Percentiles rank a stretch among this genome's conserved stretches.
Conservation (phyloP, 192 early-diverging fungal species). For the Coemansia sp. region DNA sequence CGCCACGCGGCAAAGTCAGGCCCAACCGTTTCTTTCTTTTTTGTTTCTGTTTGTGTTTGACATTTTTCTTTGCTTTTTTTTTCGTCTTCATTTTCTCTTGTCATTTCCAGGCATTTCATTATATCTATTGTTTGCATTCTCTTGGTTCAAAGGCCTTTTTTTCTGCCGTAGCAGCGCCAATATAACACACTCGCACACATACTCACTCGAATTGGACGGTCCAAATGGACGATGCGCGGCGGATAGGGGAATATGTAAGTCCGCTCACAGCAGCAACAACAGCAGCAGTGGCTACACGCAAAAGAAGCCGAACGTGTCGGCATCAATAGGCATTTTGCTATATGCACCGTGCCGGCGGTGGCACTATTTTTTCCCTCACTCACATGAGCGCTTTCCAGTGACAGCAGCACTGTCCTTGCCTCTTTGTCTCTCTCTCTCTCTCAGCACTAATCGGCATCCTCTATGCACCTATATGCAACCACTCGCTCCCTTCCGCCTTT, state of each 20-base stretch:
- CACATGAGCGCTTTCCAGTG: background rate
- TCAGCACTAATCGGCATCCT: slow-evolving; percentile 1
- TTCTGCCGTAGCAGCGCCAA: background rate
- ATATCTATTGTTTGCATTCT: background rate
- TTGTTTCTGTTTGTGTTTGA: background rate
- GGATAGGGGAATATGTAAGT: slow-evolving; percentile 54
- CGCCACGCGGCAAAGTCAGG: background rate
- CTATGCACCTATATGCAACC: background rate
- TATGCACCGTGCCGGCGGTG: background rate
- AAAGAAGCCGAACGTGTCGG: background rate
- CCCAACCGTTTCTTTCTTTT: background rate
- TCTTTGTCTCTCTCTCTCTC: background rate
- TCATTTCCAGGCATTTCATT: background rate
- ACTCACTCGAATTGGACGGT: background rate
- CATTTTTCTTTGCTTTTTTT: background rate
- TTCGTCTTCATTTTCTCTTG: background rate
- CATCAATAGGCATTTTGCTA: background rate
- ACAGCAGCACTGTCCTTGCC: background rate
- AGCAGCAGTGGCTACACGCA: background rate
- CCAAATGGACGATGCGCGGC: slow-evolving; percentile 37
- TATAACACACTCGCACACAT: background rate
- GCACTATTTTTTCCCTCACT: background rate
- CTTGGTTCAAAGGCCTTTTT: background rate
- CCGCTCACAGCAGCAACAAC: background rate
- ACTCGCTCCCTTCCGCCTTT: background rate